Percentiles rank a stretch among this genome's conserved stretches.
Conservation (phyloP, 306 rosid genomes). For the Malus asiatica region DNA sequence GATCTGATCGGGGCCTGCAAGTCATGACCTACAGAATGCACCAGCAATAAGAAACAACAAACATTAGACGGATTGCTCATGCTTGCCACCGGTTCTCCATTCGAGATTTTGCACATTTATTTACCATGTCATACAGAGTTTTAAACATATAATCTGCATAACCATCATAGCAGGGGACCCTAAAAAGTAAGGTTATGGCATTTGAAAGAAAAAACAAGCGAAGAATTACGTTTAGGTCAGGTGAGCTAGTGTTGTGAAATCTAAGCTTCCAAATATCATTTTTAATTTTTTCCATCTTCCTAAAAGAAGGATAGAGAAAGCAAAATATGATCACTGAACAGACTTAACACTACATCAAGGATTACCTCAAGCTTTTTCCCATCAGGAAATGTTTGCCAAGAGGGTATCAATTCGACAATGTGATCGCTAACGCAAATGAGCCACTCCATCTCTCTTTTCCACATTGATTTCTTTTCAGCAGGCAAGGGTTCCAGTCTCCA, state of each 20-base stretch:
- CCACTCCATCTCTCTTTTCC: constrained; percentile 61
- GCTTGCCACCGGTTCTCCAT: background rate
- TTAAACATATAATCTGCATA: background rate
- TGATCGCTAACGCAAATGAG: constrained; percentile 49
- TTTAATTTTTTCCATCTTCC: background rate
- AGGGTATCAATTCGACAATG: constrained; percentile 44
- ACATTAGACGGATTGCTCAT: background rate
- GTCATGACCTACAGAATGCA: constrained; percentile 45
- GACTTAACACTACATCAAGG: background rate
- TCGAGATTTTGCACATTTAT: background rate
- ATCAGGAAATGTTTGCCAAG: constrained; percentile 53
- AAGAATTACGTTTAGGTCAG: background rate
- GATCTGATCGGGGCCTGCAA: constrained; percentile 49
- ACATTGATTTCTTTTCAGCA: constrained; percentile 44
- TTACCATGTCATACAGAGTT: background rate
- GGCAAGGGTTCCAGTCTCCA: constrained; percentile 54
- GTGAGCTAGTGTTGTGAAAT: background rate
- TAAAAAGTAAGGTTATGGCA: background rate
- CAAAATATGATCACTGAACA: background rate
- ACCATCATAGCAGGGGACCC: background rate
- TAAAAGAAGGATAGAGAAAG: background rate
- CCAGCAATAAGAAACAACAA: background rate
- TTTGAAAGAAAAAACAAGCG: background rate
- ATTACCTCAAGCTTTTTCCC: constrained; percentile 45
- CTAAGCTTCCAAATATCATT: background rate